Conservation (phyloP, 805 yeast species). For the Millerago galiae region DNA sequence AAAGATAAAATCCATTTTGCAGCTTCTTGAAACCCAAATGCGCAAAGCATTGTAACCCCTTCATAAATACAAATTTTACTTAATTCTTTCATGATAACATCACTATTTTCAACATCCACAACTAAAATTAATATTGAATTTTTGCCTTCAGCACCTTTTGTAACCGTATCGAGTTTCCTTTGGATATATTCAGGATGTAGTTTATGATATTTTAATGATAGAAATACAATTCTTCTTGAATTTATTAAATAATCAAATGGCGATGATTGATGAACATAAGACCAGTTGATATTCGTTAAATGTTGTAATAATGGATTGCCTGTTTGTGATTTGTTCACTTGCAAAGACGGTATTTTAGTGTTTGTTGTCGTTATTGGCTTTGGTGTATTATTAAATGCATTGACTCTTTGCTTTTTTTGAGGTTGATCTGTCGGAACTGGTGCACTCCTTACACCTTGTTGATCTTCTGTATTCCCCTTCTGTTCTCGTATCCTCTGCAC, state of each 20-base stretch:
- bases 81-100: conserved; percentile 34
- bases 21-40: conserved; percentile 47
- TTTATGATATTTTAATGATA: conserved; percentile 68
- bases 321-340: conserved; percentile 59
- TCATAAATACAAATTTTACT: conserved; percentile 34
- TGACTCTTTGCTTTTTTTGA: conserved; percentile 15
- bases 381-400: conserved; percentile 18
- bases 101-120: conserved; percentile 59
- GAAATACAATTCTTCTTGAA: conserved; percentile 49
- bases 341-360: conserved; percentile 31
- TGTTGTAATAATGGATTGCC: conserved; percentile 64
- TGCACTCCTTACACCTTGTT: not conserved
- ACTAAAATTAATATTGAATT: conserved; percentile 53
- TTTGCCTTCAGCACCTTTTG: conserved; percentile 9
- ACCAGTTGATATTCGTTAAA: conserved; percentile 48
- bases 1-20: conserved; percentile 36
- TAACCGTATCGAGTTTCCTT: conserved; percentile 1
- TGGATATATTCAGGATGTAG: conserved; percentile 67
- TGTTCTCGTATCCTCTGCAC: conserved; percentile 10
- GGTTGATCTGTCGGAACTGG: conserved; percentile 1
- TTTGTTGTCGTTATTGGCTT: conserved; percentile 5
- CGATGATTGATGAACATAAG: conserved; percentile 38
- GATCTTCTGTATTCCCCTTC: conserved; percentile 5
- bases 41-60: conserved; percentile 34
- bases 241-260: conserved; percentile 62